A percentile compares a stretch with the other conserved stretches of the same genome.
These are phyloP conservation scores for Acacia concinna DNA, from an alignment of 331 rosid species.

Conservation along the genomic window DNA sequence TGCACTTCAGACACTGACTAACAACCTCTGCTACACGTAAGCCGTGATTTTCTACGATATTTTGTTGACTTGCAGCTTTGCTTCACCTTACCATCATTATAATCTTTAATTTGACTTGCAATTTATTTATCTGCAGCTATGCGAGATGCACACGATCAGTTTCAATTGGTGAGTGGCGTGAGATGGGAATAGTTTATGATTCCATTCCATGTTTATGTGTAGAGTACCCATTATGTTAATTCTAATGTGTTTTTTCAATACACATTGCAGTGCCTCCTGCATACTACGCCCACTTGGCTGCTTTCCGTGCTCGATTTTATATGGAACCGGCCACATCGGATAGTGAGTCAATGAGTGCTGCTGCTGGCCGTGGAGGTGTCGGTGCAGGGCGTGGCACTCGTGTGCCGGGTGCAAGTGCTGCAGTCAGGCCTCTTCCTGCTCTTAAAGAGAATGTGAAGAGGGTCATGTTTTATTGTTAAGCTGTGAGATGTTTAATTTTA, in stretches of 20 bases:
- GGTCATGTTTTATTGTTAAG: slow-evolving; percentile 88
- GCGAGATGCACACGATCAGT: slow-evolving; percentile 95
- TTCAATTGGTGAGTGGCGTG: slow-evolving; percentile 68
- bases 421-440: slow-evolving; percentile 88
- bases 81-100: neutral
- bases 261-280: slow-evolving; percentile 87
- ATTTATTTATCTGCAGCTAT: slow-evolving; percentile 44
- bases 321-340: slow-evolving; percentile 93
- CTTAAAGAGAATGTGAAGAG: slow-evolving; percentile 84
- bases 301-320: slow-evolving; percentile 88
- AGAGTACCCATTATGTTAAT: neutral
- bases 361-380: slow-evolving; percentile 60
- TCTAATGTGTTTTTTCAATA: neutral
- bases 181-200: neutral
- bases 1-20: slow-evolving; percentile 73
- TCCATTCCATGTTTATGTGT: neutral
- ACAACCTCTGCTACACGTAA: slow-evolving; percentile 96
- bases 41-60: slow-evolving; percentile 15
- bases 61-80: neutral
- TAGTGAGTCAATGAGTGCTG: slow-evolving; percentile 79
- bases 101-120: neutral
- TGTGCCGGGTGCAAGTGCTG: slow-evolving; percentile 58
- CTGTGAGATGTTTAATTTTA: neutral
- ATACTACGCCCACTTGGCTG: slow-evolving; percentile 92
- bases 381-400: slow-evolving; percentile 63